A percentile compares a stretch with the other conserved stretches of the same genome.
Evolutionary conservation across 306 rosid species (phyloP).

Genomic region (Pachyrhizus erosus): DNA sequence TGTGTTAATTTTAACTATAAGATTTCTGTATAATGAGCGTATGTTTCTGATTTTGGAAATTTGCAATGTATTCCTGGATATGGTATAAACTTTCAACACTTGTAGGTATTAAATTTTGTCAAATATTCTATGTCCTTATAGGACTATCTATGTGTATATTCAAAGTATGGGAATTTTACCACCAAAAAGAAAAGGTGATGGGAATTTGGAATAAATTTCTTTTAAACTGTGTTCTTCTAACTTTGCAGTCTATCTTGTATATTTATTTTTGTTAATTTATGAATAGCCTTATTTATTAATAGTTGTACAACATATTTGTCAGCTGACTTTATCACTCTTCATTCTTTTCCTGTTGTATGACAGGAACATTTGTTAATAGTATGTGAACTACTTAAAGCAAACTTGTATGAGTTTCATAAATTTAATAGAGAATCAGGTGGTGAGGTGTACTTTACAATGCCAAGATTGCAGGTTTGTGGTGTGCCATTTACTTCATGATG

Average conservation of each 20-base stretch:
- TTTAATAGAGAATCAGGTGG: conserved; percentile 96
- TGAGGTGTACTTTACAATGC: conserved; percentile 95
- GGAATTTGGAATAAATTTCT: background rate
- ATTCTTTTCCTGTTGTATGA: conserved; percentile 30
- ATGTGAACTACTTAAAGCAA: conserved; percentile 91
- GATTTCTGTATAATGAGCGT: background rate
- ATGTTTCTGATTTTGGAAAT: background rate
- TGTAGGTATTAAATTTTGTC: background rate
- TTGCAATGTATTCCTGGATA: background rate
- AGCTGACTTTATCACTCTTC: conserved; percentile 14
- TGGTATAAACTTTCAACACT: background rate
- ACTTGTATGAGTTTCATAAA: conserved; percentile 88
- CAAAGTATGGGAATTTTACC: background rate
- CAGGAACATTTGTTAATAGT: conserved; percentile 92
- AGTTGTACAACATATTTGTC: background rate
- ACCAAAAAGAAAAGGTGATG: background rate
- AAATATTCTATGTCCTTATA: background rate
- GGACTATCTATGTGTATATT: background rate
- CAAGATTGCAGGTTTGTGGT: conserved; percentile 82
- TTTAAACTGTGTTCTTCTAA: background rate
- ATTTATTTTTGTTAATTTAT: conserved; percentile 3
- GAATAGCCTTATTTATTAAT: background rate
- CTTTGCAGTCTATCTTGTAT: background rate
- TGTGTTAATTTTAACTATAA: background rate
- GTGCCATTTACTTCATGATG: conserved; percentile 39